Evolutionary conservation across 225 moss, liverwort and hornwort species (phyloP).

Genomic region (Marchantia polymorpha): DNA sequence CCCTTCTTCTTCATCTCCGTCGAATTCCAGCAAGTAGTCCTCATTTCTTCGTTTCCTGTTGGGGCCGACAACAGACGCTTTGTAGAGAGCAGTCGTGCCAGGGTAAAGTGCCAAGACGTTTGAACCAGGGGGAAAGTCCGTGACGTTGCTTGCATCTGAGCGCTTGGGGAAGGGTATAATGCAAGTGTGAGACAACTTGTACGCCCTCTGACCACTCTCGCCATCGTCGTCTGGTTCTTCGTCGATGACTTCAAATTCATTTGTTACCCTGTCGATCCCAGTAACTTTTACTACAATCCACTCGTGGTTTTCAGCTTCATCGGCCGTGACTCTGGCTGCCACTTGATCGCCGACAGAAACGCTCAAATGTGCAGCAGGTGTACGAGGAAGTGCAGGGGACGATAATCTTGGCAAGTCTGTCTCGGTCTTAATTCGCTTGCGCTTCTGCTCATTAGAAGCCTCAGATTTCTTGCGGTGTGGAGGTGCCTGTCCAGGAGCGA

Average conservation of each 20-base stretch:
- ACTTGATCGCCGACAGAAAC: slow-evolving; percentile 71
- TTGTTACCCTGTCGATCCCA: slow-evolving; percentile 61
- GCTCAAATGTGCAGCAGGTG: slow-evolving; percentile 45
- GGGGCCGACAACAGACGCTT: slow-evolving; percentile 76
- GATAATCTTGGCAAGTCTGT: slow-evolving; percentile 67
- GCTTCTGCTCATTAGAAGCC: slow-evolving; percentile 63
- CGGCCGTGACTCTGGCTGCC: slow-evolving; percentile 69
- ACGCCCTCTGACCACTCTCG: slow-evolving; percentile 64
- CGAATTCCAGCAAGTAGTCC: slow-evolving; percentile 62
- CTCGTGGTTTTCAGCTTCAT: slow-evolving; percentile 82
- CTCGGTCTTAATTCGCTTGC: slow-evolving; percentile 73
- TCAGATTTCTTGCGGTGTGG: slow-evolving; percentile 64
- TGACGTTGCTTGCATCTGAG: slow-evolving; percentile 56
- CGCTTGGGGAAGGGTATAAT: slow-evolving; percentile 83
- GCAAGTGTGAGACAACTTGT: slow-evolving; percentile 61
- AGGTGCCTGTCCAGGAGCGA: slow-evolving; percentile 46
- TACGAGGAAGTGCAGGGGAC: slow-evolving; percentile 65
- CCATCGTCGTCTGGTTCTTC: slow-evolving; percentile 94
- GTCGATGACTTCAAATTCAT: slow-evolving; percentile 79
- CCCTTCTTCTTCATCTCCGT: slow-evolving; percentile 95
- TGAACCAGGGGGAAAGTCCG: slow-evolving; percentile 61
- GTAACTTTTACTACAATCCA: slow-evolving; percentile 93
- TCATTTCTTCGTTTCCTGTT: slow-evolving; percentile 62
- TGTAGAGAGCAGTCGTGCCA: slow-evolving; percentile 89
- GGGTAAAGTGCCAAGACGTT: slow-evolving; percentile 85